Conservation (phyloP, 306 rosid species). For the Ammopiptanthus mongolicus region DNA sequence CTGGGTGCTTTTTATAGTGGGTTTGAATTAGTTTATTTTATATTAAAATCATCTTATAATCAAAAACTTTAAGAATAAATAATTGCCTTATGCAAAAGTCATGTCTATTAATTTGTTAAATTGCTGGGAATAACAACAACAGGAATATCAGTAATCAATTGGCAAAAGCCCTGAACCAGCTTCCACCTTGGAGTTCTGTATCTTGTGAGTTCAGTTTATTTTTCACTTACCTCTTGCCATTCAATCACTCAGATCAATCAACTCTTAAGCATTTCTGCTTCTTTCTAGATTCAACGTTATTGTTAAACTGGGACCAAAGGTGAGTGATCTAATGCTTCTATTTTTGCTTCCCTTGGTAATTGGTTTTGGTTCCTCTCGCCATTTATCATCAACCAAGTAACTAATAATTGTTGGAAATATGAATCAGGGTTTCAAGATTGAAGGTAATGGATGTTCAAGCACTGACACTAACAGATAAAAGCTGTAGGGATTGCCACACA, state of each 20-base stretch:
- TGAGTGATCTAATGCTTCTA: not conserved
- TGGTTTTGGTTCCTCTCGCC: not conserved
- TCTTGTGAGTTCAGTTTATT: not conserved
- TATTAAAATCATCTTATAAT: too few species aligned
- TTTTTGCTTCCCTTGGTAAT: not conserved
- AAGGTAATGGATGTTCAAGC: not conserved
- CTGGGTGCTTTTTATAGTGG: too few species aligned
- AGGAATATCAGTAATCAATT: not conserved
- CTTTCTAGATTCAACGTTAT: not conserved
- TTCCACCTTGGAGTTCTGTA: not conserved
- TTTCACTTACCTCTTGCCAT: not conserved
- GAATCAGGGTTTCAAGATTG: not conserved
- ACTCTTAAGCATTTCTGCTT: not conserved
- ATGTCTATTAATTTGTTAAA: not conserved
- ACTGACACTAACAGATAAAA: not conserved
- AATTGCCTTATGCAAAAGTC: not conserved
- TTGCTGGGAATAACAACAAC: not conserved
- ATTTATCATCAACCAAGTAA: not conserved
- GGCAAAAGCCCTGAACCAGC: not conserved
- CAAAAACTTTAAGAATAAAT: too few species aligned
- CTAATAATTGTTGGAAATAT: not conserved
- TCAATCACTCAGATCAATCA: not conserved
- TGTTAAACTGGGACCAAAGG: not conserved
- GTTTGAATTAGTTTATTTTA: too few species aligned
- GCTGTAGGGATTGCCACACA: constrained; percentile 32